phyloP scores from a whole-genome alignment of 176 grass and related monocot species.

The Musa troglodytarum region DNA sequence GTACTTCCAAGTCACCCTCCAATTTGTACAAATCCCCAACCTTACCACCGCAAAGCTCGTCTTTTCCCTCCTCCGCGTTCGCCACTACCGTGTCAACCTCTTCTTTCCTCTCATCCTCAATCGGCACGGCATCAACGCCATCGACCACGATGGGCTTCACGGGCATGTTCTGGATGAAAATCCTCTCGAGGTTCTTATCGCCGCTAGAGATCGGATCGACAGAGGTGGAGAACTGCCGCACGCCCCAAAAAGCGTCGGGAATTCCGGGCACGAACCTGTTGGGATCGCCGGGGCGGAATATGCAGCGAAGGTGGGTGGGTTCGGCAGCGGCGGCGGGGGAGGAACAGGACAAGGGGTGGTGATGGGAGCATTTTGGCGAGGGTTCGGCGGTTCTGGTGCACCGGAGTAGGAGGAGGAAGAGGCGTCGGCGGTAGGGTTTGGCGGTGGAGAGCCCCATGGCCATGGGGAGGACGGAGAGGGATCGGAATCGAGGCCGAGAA shows the following conservation, averaged over 20 bases:
- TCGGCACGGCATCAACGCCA: background rate
- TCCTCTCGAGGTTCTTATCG: conserved; percentile 9
- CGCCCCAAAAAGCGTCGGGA: conserved; percentile 5
- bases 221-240: conserved; percentile 4
- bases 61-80: conserved; percentile 14
- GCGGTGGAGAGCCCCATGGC: background rate
- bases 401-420: conserved; percentile 3
- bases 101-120: background rate
- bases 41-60: conserved; percentile 18
- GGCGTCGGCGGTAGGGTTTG: background rate
- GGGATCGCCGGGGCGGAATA: conserved; percentile 17
- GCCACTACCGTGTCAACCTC: background rate
- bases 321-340: conserved; percentile 31
- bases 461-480: conserved; percentile 22
- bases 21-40: conserved; percentile 20
- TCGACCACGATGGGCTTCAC: conserved; percentile 14
- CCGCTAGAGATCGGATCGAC: background rate
- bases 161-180: conserved; percentile 17
- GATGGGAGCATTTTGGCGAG: conserved; percentile 4
- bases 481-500: background rate
- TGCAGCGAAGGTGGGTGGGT: conserved; percentile 31
- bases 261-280: background rate
- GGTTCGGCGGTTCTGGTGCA: background rate
- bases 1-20: conserved; percentile 6
- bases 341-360: conserved; percentile 14